Evolutionary conservation across 345 rosid genomes (phyloP), one percentile per base, ranked within the genome.

Genomic region (Passiflora organensis): DNA sequence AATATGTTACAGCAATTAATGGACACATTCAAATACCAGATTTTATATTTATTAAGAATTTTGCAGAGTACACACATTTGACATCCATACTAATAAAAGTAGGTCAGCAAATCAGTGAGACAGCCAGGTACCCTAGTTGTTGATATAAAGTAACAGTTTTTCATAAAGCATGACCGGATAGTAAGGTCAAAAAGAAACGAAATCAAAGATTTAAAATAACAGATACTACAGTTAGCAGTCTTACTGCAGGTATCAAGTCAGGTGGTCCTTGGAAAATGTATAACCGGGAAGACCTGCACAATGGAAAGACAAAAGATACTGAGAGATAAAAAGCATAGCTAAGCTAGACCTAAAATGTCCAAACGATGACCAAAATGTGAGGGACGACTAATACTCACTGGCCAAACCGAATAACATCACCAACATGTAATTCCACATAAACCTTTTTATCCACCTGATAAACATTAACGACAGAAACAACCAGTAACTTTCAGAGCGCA

Each of bases 341-440:
- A n/a, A 41, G 43, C n/a, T 2, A 15, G 43, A 28, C n/a, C 32
- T 20, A 54, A 17, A 60, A 46, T 38, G 21, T 37, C 17, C 34
- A 8, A 28, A 28, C 3, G 3, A 28, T 8, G 34, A 28, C 34
- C 5, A 46, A 6, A 32, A 65, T 50, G 52, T 45, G 22, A 57
- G 14, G 20, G 48, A 47, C 55, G 34, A 19, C n/a, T n/a, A n/a
- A n/a, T 37, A 80, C 96, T 76, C 68, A 85, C 97, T 77, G 76
- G 77, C 99, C 99, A 77, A 93, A 93, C 9, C 90, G 95, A 62
- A 86, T 75, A 64, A 89, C 87, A 75, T 85, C 97, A 61, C 99
- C 97, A 62, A 89, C 97, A 55, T 69, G 81, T 63, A 89, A 71
- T 63, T 85, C 87, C 58, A 80, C 85, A 61, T 78, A 80, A 70